Conservation (phyloP, 176 grass and related monocot genomes). For the sorghum (Sorghum bicolor) region Sorghum_bicolor_NCBIv3 NC_012870.2:73025001-73025500, state of each 20-base stretch:
- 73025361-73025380: constrained; percentile 36
- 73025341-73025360: not conserved
- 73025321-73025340: not conserved
- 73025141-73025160: constrained; percentile 20
- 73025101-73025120: constrained; percentile 45
- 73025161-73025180: constrained; percentile 22
- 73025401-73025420: constrained; percentile 39
- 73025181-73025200: constrained; percentile 13
- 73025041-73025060: constrained; percentile 44
- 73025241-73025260: constrained; percentile 19
- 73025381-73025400: constrained; percentile 35
- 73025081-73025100: constrained; percentile 44
- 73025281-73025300: not conserved
- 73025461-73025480: constrained; percentile 6
- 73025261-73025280: constrained; percentile 38
- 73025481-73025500: constrained; percentile 44
- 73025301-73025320: constrained; percentile 13
- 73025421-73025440: constrained; percentile 33
- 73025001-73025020: not conserved
- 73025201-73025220: not conserved
- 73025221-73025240: constrained; percentile 40
- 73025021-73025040: not conserved
- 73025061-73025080: constrained; percentile 40
- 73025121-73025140: constrained; percentile 35
- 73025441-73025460: constrained; percentile 17